Percentiles rank a stretch among this genome's conserved stretches.
These are phyloP conservation scores for Exophiala phaeomuriformis DNA, from an alignment of 2,329 filamentous ascomycete genomes.

Conservation along the genomic window DNA sequence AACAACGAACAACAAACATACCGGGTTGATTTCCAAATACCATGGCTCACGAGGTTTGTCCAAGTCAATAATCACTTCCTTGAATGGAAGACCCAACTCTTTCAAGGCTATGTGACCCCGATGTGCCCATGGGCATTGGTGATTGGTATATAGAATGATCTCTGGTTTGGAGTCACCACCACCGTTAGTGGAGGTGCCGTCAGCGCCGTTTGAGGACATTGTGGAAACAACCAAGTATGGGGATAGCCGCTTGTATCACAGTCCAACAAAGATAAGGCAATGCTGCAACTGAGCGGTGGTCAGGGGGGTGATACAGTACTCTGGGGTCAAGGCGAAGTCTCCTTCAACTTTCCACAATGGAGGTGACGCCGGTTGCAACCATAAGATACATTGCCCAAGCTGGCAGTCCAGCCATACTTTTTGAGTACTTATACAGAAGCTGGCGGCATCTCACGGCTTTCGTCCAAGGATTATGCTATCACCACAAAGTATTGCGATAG, in stretches of 20 bases:
- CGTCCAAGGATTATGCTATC: neutral
- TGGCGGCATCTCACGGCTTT: neutral
- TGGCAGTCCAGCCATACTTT: too few species aligned
- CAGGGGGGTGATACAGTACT: neutral
- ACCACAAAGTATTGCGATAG: neutral
- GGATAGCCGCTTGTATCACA: too few species aligned
- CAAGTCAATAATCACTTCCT: conserved; percentile 68
- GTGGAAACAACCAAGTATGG: neutral
- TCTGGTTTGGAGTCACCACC: conserved; percentile 32
- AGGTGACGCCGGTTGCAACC: too few species aligned
- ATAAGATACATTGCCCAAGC: too few species aligned
- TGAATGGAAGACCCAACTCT: conserved; percentile 58
- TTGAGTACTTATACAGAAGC: too few species aligned
- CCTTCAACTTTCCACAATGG: too few species aligned
- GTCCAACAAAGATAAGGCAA: neutral
- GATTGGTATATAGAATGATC: conserved; percentile 65
- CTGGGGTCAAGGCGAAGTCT: neutral
- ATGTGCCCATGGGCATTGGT: conserved; percentile 64
- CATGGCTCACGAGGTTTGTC: conserved; percentile 59
- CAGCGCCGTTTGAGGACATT: neutral
- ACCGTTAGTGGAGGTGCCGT: neutral
- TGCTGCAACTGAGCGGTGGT: neutral
- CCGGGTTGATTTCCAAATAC: conserved; percentile 69
- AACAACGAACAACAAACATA: conserved; percentile 30
- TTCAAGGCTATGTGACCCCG: conserved; percentile 65